Percentiles rank a stretch among this genome's conserved stretches.
phyloP scores from a whole-genome alignment of 1,139 yeast species.

The Hansenula sp. region DNA sequence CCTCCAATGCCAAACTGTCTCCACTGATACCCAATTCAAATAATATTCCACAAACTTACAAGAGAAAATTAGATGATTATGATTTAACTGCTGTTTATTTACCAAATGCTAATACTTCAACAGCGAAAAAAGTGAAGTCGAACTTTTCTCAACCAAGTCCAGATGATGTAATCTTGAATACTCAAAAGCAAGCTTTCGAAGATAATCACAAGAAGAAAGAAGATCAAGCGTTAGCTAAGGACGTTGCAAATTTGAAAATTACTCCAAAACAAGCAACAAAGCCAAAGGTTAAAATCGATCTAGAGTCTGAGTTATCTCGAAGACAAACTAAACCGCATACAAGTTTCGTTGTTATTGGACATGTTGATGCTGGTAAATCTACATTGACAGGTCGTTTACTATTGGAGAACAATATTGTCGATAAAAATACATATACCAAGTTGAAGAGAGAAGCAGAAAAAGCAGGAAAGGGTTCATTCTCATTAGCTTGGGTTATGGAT shows the following conservation, averaged over 20 bases:
- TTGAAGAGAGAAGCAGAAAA: constrained; percentile 76
- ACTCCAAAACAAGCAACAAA: constrained; percentile 27
- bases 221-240: constrained; percentile 16
- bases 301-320: constrained; percentile 34
- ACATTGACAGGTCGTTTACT: constrained; percentile 89
- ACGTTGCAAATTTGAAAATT: constrained; percentile 17
- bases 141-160: constrained; percentile 78
- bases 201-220: constrained; percentile 30
- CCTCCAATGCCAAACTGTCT: constrained; percentile 2
- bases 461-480: constrained; percentile 88
- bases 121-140: constrained; percentile 40
- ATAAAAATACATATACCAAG: constrained; percentile 70
- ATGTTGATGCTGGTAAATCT: constrained; percentile 97
- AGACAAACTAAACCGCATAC: constrained; percentile 54
- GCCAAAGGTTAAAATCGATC: constrained; percentile 30
- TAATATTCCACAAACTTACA: constrained; percentile 10
- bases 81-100: constrained; percentile 35
- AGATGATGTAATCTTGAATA: constrained; percentile 65
- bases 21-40: constrained; percentile 8
- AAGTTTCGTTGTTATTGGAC: constrained; percentile 88
- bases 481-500: constrained; percentile 97
- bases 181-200: constrained; percentile 54
- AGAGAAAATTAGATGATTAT: constrained; percentile 24
- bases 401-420: constrained; percentile 79
- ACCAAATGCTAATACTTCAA: constrained; percentile 40